Evolutionary conservation across 768 basidiomycete genomes (phyloP).

Genomic region (Boletus reticuloceps): DNA sequence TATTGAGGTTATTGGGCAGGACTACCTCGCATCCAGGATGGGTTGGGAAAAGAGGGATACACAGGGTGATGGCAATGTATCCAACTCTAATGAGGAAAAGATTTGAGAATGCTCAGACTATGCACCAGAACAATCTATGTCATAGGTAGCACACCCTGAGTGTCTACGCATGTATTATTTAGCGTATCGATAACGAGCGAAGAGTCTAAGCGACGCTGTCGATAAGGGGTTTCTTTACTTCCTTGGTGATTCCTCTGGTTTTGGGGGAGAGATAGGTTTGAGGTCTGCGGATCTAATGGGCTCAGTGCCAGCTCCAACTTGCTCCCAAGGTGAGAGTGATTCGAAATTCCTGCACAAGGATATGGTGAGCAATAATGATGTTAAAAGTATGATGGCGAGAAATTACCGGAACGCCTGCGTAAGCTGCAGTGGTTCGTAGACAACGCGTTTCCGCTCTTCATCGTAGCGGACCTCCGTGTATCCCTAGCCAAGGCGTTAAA

Average conservation of each 20-base stretch:
- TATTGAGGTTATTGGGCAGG: slow-evolving; percentile 89
- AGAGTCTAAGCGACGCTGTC: neutral
- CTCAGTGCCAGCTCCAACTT: slow-evolving; percentile 68
- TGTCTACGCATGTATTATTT: slow-evolving; percentile 10
- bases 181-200: slow-evolving; percentile 12
- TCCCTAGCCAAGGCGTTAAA: slow-evolving; percentile 52
- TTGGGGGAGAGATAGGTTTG: slow-evolving; percentile 73
- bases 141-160: slow-evolving; percentile 1
- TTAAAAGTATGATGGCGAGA: neutral
- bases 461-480: slow-evolving; percentile 98
- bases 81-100: slow-evolving; percentile 7
- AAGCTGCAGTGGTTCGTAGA: slow-evolving; percentile 95
- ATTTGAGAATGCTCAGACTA: slow-evolving; percentile 3
- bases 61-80: slow-evolving; percentile 4
- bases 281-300: slow-evolving; percentile 64
- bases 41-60: slow-evolving; percentile 57
- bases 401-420: slow-evolving; percentile 95
- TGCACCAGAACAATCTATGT: slow-evolving; percentile 5
- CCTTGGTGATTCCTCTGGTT: slow-evolving; percentile 74
- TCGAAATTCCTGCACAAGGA: slow-evolving; percentile 77
- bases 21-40: slow-evolving; percentile 85
- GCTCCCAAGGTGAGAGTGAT: slow-evolving; percentile 92
- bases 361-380: neutral
- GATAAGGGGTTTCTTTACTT: slow-evolving; percentile 46
- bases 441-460: slow-evolving; percentile 95